Conservation (phyloP, 208 protist genomes). For the Leishmania arabica region DNA sequence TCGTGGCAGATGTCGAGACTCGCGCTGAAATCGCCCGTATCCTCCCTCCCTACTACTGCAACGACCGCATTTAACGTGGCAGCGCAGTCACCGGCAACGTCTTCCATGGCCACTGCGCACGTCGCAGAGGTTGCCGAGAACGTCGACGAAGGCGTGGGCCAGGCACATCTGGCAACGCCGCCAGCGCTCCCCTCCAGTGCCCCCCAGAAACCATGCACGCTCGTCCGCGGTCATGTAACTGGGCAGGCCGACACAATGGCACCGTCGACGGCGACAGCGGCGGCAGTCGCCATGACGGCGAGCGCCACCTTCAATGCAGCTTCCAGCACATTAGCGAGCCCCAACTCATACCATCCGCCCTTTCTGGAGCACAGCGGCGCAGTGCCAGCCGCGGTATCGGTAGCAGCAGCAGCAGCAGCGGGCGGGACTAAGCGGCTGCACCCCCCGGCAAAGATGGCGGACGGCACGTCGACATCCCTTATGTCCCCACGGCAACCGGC, state of each 20-base stretch:
- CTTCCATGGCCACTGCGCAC: background rate
- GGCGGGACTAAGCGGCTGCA: no score
- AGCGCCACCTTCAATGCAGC: background rate
- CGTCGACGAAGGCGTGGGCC: background rate
- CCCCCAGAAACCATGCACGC: background rate
- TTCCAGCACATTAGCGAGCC: slow-evolving; percentile 1
- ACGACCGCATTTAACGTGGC: background rate
- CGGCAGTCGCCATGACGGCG: background rate
- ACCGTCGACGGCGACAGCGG: background rate
- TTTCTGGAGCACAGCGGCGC: slow-evolving; percentile 11
- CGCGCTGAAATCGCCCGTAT: background rate
- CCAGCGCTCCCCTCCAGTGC: background rate
- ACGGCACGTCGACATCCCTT: background rate
- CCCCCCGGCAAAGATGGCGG: background rate
- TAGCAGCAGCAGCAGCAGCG: background rate
- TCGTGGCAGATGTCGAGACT: background rate
- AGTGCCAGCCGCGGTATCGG: background rate
- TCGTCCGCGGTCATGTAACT: background rate
- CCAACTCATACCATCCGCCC: slow-evolving; percentile 12
- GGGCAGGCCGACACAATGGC: background rate
- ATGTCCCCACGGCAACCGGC: slow-evolving; percentile 8
- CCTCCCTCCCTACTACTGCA: background rate
- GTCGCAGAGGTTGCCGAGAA: background rate
- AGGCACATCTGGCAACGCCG: background rate
- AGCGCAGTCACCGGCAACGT: background rate